Evolutionary conservation across 106 monocot species (phyloP).

Genomic region (Iris macrosiphon): DNA sequence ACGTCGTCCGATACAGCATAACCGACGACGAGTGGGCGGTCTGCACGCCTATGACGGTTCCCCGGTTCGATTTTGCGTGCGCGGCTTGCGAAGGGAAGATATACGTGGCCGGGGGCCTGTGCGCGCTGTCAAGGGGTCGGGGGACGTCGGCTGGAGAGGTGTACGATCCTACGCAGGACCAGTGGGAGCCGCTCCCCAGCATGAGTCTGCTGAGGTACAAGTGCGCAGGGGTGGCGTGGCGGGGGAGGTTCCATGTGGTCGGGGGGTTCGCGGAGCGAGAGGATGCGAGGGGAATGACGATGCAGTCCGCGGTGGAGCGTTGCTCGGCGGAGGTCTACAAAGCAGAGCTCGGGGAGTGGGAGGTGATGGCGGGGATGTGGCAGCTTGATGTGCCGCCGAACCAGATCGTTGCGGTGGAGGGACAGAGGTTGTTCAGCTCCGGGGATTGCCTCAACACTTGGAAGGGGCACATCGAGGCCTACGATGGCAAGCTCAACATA

Average conservation of each 20-base stretch:
- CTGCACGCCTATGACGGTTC: constrained; percentile 14
- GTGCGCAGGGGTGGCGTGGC: constrained; percentile 32
- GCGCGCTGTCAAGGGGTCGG: constrained; percentile 3
- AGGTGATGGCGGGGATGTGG: constrained; percentile 38
- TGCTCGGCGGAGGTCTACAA: constrained; percentile 44
- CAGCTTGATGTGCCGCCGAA: constrained; percentile 49
- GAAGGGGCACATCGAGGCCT: constrained; percentile 38
- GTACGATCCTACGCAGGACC: constrained; percentile 16
- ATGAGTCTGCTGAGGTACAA: constrained; percentile 31
- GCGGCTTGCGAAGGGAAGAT: constrained; percentile 16
- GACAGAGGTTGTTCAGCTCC: constrained; percentile 27
- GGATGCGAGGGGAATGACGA: not conserved
- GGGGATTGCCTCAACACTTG: constrained; percentile 37
- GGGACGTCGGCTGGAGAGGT: constrained; percentile 35
- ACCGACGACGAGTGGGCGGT: constrained; percentile 8
- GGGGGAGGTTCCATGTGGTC: constrained; percentile 27
- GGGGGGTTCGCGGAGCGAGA: constrained; percentile 33
- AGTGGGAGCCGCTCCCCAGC: constrained; percentile 22
- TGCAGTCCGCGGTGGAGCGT: constrained; percentile 20
- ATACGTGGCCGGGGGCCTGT: constrained; percentile 31
- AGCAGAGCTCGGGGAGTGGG: constrained; percentile 14
- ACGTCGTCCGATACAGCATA: constrained; percentile 18
- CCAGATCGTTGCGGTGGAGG: constrained; percentile 27
- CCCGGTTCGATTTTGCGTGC: constrained; percentile 36
- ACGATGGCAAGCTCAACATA: constrained; percentile 33